Conservation (phyloP, 73 alveolate genomes). For the Paramecium octaurelia region DNA sequence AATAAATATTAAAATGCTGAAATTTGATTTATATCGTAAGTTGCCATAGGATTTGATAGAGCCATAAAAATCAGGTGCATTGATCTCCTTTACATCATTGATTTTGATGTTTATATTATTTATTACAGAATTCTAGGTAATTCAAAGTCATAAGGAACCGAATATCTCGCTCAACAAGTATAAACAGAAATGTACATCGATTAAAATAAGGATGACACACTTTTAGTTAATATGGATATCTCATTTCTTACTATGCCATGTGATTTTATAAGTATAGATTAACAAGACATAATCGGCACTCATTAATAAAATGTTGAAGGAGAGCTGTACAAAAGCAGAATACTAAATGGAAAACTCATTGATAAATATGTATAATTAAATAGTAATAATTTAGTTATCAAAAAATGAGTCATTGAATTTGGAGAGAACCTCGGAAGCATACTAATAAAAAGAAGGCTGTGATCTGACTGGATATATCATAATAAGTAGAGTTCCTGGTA, state of each 20-base stretch:
- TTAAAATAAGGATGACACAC: slow-evolving; percentile 75
- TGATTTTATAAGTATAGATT: slow-evolving; percentile 92
- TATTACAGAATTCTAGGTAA: slow-evolving; percentile 77
- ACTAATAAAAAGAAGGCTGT: slow-evolving; percentile 83
- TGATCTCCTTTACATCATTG: slow-evolving; percentile 85
- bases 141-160: background rate
- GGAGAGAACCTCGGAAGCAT: slow-evolving; percentile 65
- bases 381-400: slow-evolving; percentile 4
- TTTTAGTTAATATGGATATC: slow-evolving; percentile 89
- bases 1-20: background rate
- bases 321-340: slow-evolving; percentile 65
- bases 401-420: slow-evolving; percentile 51
- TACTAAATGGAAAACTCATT: slow-evolving; percentile 56
- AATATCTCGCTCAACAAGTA: slow-evolving; percentile 69
- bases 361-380: background rate
- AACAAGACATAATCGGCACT: slow-evolving; percentile 96
- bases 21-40: slow-evolving; percentile 69
- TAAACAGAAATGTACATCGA: slow-evolving; percentile 84
- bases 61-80: slow-evolving; percentile 90
- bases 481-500: slow-evolving; percentile 88
- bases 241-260: slow-evolving; percentile 94
- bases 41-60: slow-evolving; percentile 90
- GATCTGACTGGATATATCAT: slow-evolving; percentile 74
- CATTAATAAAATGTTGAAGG: slow-evolving; percentile 83
- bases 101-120: slow-evolving; percentile 81